Base-by-base conservation (phyloP, 2,329 filamentous ascomycete genomes). In the Aspergillus pseudoterreus region DNA sequence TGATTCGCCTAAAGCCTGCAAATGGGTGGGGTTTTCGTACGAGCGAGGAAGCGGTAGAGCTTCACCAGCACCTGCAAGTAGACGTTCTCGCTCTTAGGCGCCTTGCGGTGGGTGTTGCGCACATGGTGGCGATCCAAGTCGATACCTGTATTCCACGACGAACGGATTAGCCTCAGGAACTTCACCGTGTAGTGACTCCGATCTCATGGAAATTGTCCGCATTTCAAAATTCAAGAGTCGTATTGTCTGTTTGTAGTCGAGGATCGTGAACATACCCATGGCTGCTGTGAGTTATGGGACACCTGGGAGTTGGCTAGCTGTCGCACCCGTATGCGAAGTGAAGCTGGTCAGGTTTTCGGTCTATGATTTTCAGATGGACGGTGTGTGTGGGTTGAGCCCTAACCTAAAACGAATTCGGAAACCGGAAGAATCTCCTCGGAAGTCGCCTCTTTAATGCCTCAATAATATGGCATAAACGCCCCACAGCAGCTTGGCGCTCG, bases 31-130 rank as follows among this genome's bases (percentile, higher is more conserved):
- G 51, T 19, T 17, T 27, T 63, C 58, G 58, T 90, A 95, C 91
- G 90, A 72, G 90, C 86, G 76, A 96, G 81, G 85, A 96, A 96
- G 82, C 90, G 88, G 84, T 96, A 96, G 50, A 96, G 88, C 87
- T 96, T 96, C 78, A 96, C 92, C 75, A 97, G 82, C 75, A 96
- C 85, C 84, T 92, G 92, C 68, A 96, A 83, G 80, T 96, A 96
- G 72, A 92, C 90, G 84, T 96, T 96, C 82, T 95, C 89, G 82
- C 88, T 95, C 88, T 96, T 96, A 73, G 92, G 90, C 67, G 90
- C 90, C 84, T 88, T 90, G 78, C 91, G 90, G 83, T 96, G 91
- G 74, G 73, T 79, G 77, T 72, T 75, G 75, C 79, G 78, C 73
- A 83, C 80, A 78, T 84, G 81, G 75, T 84, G 81, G 72, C 75